Base-by-base conservation (phyloP, 1,284 basidiomycete genomes). In the Fistulina hepatica region DNA sequence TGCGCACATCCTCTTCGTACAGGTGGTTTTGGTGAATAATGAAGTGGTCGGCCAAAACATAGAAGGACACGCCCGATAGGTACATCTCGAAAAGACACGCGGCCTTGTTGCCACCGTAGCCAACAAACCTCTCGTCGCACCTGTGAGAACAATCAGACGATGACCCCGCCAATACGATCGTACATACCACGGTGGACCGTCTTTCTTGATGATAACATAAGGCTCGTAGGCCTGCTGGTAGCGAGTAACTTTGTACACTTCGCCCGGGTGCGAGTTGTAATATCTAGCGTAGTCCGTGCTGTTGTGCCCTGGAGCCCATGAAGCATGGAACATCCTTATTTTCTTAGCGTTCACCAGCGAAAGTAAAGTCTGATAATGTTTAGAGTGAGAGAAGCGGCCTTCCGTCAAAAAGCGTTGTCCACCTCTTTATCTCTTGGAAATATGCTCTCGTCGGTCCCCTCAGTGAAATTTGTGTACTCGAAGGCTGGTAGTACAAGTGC, bases 61-160 rank as follows among this genome's bases (percentile, higher is more conserved):
- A 84, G 56, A 77, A 88, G 8, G 77, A 76, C 28, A 86, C 69
- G 2, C 68, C 68, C 11, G 66, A 63, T 3, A 69, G 53, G 48
- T 68, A 69, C 66, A 69, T 68, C 48, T 69, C 68, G 45, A 66
- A 69, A 15, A 68, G 57, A 43, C 68, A 69, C 3, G 68, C 67
- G 9, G 67, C 68, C 45, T 71, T 71, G 52, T 71, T 71, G 1
- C 65, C 67, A 5, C 86, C 86, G 53, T 90, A 90, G 1, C 86
- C 86, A 33, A 86, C 70, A 50, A 91, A 91, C n/a, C 85, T 72
- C 52, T 89, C 86, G 50, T 90, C 85, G 50, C 85, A 90, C 82
- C 64, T 66, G 40, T 22, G 36, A 32, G 37, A 42, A 28, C 22
- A 20, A 16, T 22, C 20, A 24, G 20, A 22, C 21, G 22, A 33